Evolutionary conservation across 2,329 filamentous ascomycete genomes (phyloP), one percentile per base, ranked within the genome.

Genomic region (Scortechinia acanthostroma): DNA sequence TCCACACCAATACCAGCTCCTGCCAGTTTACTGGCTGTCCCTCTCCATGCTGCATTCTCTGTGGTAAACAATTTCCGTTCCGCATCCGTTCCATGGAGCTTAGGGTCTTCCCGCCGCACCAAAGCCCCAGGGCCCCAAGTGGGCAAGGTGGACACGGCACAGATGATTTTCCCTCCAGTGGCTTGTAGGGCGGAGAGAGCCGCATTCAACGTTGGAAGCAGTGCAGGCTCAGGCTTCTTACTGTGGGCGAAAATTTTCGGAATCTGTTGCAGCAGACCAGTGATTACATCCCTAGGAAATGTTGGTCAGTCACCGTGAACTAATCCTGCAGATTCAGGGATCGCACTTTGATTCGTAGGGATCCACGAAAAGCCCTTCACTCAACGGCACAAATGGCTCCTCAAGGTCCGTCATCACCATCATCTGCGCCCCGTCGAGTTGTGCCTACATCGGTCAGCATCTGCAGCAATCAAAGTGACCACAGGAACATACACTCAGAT

Each of bases 351-450:
- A 93, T 61, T 95, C 88, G 54, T 90, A 83, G 2, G 93, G 90
- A 61, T 98, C 91, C 15, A 97, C 91, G 61, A 97, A 97, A 6
- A 98, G 73, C 15, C 91, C 91, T 47, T 95, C 87, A 50, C 87
- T 89, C 16, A 98, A 72, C 2, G 93, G 91, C 15, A 97, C 82
- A 60, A 98, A 98, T 0, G 93, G 93, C 53, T 98, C 93, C 56
- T 97, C 91, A 43, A 98, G 77, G 59, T 98, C 93, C 3, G 93
- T 88, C 88, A 98, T 95, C 43, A 98, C 91, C 72, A 98, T 80
- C 89, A 98, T 96, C 59, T 98, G 93, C 6, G 93, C 89, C 65
- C 90, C 83, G 46, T 93, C 85, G 35, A 96, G 71, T 33, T 76
- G 76, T 28, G 89, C 66, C 83, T 88, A 61, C 47, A 52, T 53